These are phyloP conservation scores for Orbilia quercus DNA, from an alignment of 2,329 filamentous ascomycete genomes.

Conservation along the genomic window DNA sequence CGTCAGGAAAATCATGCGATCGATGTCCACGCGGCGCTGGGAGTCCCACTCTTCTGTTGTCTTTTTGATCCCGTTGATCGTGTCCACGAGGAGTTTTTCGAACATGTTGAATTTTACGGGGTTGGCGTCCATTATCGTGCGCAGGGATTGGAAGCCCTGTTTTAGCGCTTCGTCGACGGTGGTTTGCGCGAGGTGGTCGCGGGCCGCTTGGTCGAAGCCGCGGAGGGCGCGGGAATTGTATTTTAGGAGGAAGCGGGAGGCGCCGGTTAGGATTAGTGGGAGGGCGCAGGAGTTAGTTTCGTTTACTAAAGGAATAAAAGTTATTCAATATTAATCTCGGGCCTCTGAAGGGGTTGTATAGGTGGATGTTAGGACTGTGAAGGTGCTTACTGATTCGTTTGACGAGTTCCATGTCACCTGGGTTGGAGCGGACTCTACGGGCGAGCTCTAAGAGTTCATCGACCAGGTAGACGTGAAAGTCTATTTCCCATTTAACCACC, in stretches of 20 bases:
- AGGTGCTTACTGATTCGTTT: slow-evolving; percentile 57
- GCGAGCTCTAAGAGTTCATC: slow-evolving; percentile 60
- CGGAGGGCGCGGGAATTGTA: slow-evolving; percentile 59
- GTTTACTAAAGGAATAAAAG: slow-evolving; percentile 28
- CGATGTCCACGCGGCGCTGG: slow-evolving; percentile 56
- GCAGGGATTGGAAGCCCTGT: slow-evolving; percentile 53
- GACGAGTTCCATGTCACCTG: slow-evolving; percentile 57
- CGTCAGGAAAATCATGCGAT: slow-evolving; percentile 59
- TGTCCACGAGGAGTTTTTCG: slow-evolving; percentile 60
- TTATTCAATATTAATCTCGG: background rate
- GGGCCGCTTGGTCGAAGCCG: slow-evolving; percentile 58
- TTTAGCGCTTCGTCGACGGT: slow-evolving; percentile 50
- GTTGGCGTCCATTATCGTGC: slow-evolving; percentile 58
- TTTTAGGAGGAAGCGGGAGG: slow-evolving; percentile 59
- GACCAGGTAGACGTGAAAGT: slow-evolving; percentile 59
- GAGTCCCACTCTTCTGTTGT: slow-evolving; percentile 57
- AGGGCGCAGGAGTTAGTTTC: slow-evolving; percentile 60
- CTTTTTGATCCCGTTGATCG: slow-evolving; percentile 58
- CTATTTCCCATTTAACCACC: slow-evolving; percentile 59
- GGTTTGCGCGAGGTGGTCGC: slow-evolving; percentile 57
- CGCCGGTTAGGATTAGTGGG: slow-evolving; percentile 58
- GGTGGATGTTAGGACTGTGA: background rate
- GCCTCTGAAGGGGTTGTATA: background rate
- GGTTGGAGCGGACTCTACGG: slow-evolving; percentile 56
- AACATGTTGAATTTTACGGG: slow-evolving; percentile 60